These are phyloP conservation scores for Malassezia dermatis DNA, from an alignment of 1,284 basidiomycete genomes.

Conservation along the genomic window DNA sequence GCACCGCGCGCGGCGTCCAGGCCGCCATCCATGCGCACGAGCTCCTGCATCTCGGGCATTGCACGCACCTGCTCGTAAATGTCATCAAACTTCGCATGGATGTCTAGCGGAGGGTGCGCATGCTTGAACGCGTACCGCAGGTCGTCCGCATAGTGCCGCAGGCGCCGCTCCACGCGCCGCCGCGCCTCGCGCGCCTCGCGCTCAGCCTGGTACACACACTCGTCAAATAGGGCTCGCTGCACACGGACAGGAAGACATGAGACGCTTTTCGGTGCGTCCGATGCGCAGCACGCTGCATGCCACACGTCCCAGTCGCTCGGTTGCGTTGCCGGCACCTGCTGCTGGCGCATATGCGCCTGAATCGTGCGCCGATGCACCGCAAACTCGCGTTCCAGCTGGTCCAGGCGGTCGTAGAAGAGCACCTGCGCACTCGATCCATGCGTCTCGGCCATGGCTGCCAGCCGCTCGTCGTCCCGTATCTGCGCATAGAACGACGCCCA, in stretches of 20 bases:
- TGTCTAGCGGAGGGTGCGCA: constrained; percentile 57
- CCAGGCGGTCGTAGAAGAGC: constrained; percentile 87
- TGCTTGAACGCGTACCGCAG: constrained; percentile 90
- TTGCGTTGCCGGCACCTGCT: constrained; percentile 47
- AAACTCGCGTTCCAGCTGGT: constrained; percentile 71
- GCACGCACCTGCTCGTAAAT: constrained; percentile 15
- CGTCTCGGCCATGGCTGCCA: constrained; percentile 72
- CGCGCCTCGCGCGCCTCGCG: constrained; percentile 58
- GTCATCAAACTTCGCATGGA: constrained; percentile 21
- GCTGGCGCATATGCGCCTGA: constrained; percentile 55
- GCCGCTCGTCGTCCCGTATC: constrained; percentile 69
- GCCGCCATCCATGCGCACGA: constrained; percentile 20
- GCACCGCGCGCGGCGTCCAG: constrained; percentile 25
- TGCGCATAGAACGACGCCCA: constrained; percentile 78
- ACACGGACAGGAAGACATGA: constrained; percentile 6
- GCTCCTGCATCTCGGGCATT: constrained; percentile 21
- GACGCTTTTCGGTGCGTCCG: not conserved
- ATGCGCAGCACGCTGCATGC: not conserved
- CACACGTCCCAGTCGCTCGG: constrained; percentile 17
- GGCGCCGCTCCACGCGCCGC: constrained; percentile 71
- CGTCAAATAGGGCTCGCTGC: constrained; percentile 17
- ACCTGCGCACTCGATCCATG: constrained; percentile 88
- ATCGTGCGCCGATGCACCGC: constrained; percentile 63
- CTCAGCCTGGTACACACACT: constrained; percentile 63
- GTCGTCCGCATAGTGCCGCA: constrained; percentile 83